These are phyloP conservation scores for Carallia pectinifolia DNA, from an alignment of 345 rosid species.

Conservation along the genomic window DNA sequence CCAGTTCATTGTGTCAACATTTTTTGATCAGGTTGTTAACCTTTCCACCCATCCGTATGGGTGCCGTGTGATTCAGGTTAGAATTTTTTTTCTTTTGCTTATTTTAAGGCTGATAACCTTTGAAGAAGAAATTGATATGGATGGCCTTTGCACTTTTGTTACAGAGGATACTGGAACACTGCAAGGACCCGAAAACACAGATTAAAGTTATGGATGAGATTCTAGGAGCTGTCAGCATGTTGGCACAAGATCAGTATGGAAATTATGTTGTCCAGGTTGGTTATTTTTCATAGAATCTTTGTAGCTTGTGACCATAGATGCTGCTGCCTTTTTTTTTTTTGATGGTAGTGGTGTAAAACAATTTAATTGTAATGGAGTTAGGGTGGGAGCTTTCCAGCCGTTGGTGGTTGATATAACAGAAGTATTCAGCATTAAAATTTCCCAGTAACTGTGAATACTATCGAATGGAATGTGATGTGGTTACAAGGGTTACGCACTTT, in stretches of 20 bases:
- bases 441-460: no score
- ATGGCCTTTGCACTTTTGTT: slow-evolving; percentile 13
- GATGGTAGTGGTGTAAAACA: no score
- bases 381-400: no score
- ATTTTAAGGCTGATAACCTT: neutral
- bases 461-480: no score
- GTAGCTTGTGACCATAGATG: neutral
- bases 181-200: slow-evolving; percentile 69
- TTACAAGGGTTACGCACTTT: no score
- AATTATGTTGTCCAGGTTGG: slow-evolving; percentile 98
- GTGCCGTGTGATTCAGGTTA: slow-evolving; percentile 94
- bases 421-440: no score
- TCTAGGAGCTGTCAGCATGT: slow-evolving; percentile 71
- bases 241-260: slow-evolving; percentile 98
- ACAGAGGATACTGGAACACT: slow-evolving; percentile 94
- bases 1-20: slow-evolving; percentile 71
- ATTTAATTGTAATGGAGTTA: no score
- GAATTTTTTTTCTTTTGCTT: neutral
- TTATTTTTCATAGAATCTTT: neutral
- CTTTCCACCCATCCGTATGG: slow-evolving; percentile 94
- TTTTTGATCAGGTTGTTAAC: slow-evolving; percentile 81
- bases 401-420: no score
- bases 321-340: no score
- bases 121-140: neutral
- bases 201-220: slow-evolving; percentile 87